Evolutionary conservation across 257 asterid species (phyloP).

Genomic region (Ophiorrhiza pumila): DNA sequence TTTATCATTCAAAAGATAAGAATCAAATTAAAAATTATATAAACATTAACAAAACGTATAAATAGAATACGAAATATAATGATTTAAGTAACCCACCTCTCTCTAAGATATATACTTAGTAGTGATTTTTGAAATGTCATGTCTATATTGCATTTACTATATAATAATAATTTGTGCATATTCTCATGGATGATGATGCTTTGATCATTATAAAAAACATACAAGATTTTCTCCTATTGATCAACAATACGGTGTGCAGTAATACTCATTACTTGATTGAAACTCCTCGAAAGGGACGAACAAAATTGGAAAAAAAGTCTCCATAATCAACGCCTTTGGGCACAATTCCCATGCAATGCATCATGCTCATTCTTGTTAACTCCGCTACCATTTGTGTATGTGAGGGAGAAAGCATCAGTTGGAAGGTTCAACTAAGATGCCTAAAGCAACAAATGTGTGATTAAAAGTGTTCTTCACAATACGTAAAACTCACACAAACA

Average conservation of each 20-base stretch:
- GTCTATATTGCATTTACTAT: too few relatives aligned
- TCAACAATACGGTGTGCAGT: background rate
- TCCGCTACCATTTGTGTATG: constrained; percentile 14
- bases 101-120: too few relatives aligned
- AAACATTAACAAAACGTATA: too few relatives aligned
- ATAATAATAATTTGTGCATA: too few relatives aligned
- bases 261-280: background rate
- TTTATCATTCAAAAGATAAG: too few relatives aligned
- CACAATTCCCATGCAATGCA: constrained; percentile 25
- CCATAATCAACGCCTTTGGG: constrained; percentile 14
- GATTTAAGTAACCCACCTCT: too few relatives aligned
- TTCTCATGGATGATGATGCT: too few relatives aligned
- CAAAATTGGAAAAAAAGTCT: background rate
- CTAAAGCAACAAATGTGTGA: constrained; percentile 10
- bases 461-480: background rate
- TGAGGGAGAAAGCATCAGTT: constrained; percentile 20
- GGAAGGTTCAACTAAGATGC: constrained; percentile 28
- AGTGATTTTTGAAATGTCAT: too few relatives aligned
- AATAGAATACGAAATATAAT: too few relatives aligned
- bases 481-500: background rate
- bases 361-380: constrained; percentile 23
- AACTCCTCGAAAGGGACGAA: constrained; percentile 4
- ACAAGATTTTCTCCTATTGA: background rate
- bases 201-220: too few relatives aligned
- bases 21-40: too few relatives aligned